Conservation (phyloP, 2,329 filamentous ascomycete genomes). For the Xylariaceae sp. region DNA sequence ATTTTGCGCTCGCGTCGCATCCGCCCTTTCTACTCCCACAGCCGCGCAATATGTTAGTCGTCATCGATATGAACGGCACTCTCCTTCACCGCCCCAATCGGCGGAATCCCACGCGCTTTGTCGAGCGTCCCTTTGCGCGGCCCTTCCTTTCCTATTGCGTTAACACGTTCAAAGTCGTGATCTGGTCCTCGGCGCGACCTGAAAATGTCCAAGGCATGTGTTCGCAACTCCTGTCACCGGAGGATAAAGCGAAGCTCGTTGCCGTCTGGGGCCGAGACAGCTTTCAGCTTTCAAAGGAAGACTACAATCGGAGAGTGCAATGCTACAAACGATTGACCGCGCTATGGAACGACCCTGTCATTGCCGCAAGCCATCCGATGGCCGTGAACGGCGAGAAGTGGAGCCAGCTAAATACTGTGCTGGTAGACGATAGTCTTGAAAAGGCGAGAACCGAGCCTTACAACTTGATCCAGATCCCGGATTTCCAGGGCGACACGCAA, state of each 20-base stretch:
- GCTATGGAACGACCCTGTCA: constrained; percentile 57
- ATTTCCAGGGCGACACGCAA: constrained; percentile 53
- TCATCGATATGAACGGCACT: constrained; percentile 92
- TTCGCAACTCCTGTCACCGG: constrained; percentile 52
- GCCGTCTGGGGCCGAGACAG: constrained; percentile 74
- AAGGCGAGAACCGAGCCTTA: constrained; percentile 79
- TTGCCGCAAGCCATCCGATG: constrained; percentile 43
- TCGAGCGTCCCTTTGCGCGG: constrained; percentile 60
- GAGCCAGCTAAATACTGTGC: constrained; percentile 79
- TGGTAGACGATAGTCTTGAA: constrained; percentile 77
- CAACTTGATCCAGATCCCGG: constrained; percentile 76
- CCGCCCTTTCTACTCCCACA: constrained; percentile 37
- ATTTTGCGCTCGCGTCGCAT: constrained; percentile 51
- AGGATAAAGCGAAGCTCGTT: constrained; percentile 52
- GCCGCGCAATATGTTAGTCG: constrained; percentile 65
- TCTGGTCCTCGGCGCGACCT: constrained; percentile 83
- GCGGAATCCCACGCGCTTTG: constrained; percentile 47
- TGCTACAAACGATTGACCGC: constrained; percentile 80
- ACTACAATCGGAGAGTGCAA: constrained; percentile 69
- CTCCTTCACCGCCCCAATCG: constrained; percentile 65
- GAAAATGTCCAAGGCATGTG: constrained; percentile 68
- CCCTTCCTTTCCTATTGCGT: constrained; percentile 71
- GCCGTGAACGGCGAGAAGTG: constrained; percentile 45
- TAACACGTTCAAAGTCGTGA: constrained; percentile 68
- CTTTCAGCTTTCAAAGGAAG: constrained; percentile 57